These are phyloP conservation scores for Penicillium argentinense DNA, from an alignment of 495 filamentous ascomycete species.

Conservation along the genomic window DNA sequence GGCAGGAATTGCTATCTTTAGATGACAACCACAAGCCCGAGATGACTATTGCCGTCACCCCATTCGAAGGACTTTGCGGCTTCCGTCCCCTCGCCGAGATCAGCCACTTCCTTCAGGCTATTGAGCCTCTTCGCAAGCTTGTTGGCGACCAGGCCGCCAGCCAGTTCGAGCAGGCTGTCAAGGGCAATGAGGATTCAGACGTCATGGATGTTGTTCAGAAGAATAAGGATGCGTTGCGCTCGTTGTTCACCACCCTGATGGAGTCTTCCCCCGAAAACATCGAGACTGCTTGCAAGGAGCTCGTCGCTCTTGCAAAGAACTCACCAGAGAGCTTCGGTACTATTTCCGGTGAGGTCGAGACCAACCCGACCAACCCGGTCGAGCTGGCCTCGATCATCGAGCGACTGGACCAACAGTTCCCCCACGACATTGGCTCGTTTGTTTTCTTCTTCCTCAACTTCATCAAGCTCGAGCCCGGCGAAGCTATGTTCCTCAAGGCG, in stretches of 20 bases:
- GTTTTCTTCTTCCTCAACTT: slow-evolving; percentile 83
- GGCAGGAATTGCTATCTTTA: slow-evolving; percentile 12
- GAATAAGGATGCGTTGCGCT: slow-evolving; percentile 81
- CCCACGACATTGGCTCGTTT: slow-evolving; percentile 73
- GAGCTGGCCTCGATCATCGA: slow-evolving; percentile 74
- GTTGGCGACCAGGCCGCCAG: slow-evolving; percentile 68
- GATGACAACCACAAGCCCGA: slow-evolving; percentile 99
- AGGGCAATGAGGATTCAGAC: slow-evolving; percentile 62
- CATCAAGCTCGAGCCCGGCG: slow-evolving; percentile 75
- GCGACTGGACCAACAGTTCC: slow-evolving; percentile 75
- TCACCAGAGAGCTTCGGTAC: slow-evolving; percentile 42
- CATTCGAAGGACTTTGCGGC: slow-evolving; percentile 93
- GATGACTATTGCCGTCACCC: slow-evolving; percentile 96
- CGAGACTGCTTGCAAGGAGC: slow-evolving; percentile 58
- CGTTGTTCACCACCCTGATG: slow-evolving; percentile 77
- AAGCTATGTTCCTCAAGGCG: slow-evolving; percentile 93
- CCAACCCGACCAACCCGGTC: slow-evolving; percentile 37
- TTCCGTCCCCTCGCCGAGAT: slow-evolving; percentile 90
- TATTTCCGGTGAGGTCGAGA: slow-evolving; percentile 32
- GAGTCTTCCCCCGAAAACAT: slow-evolving; percentile 66
- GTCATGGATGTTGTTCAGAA: slow-evolving; percentile 52
- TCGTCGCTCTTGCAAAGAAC: slow-evolving; percentile 68
- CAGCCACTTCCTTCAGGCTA: slow-evolving; percentile 73
- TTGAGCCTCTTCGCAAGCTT: slow-evolving; percentile 71
- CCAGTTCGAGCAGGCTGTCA: slow-evolving; percentile 67